These are phyloP conservation scores for Paxillus involutus DNA, from an alignment of 768 basidiomycete genomes.

Conservation along the genomic window DNA sequence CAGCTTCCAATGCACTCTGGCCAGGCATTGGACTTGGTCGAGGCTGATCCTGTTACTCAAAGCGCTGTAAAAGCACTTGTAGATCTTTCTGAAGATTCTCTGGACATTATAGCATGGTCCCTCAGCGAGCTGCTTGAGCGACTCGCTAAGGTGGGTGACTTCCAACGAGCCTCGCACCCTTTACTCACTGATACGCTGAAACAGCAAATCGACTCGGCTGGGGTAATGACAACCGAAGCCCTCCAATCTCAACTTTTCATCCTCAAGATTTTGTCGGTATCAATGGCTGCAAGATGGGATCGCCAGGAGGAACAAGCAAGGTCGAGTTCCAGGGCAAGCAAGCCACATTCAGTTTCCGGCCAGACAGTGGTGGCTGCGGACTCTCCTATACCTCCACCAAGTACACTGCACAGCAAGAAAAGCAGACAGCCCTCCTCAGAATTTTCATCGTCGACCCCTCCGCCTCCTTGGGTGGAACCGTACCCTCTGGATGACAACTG, in stretches of 20 bases:
- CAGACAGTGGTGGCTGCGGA: slow-evolving; percentile 30
- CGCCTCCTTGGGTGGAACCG: slow-evolving; percentile 58
- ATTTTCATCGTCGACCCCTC: slow-evolving; percentile 27
- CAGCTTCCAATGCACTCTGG: slow-evolving; percentile 90
- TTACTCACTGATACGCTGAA: slow-evolving; percentile 14
- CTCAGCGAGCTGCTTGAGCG: slow-evolving; percentile 78
- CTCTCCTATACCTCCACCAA: slow-evolving; percentile 36
- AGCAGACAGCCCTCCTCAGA: slow-evolving; percentile 45
- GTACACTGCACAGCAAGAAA: slow-evolving; percentile 22
- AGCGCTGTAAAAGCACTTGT: slow-evolving; percentile 78
- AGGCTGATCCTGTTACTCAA: slow-evolving; percentile 72
- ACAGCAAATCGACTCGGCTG: slow-evolving; percentile 55
- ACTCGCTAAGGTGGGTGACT: slow-evolving; percentile 61
- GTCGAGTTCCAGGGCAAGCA: slow-evolving; percentile 43
- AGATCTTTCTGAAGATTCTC: slow-evolving; percentile 72
- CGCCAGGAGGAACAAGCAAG: slow-evolving; percentile 41
- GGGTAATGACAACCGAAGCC: slow-evolving; percentile 61
- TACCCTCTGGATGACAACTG: slow-evolving; percentile 78
- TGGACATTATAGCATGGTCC: slow-evolving; percentile 79
- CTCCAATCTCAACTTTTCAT: slow-evolving; percentile 87
- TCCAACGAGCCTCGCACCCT: background rate
- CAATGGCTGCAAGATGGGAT: slow-evolving; percentile 77
- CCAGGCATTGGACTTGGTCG: slow-evolving; percentile 65
- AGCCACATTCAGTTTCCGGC: slow-evolving; percentile 32
- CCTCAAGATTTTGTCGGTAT: slow-evolving; percentile 75